A percentile compares a stretch with the other conserved stretches of the same genome.
Conservation (phyloP, 2,329 filamentous ascomycete genomes). For the Tolypocladium tundrense region DNA sequence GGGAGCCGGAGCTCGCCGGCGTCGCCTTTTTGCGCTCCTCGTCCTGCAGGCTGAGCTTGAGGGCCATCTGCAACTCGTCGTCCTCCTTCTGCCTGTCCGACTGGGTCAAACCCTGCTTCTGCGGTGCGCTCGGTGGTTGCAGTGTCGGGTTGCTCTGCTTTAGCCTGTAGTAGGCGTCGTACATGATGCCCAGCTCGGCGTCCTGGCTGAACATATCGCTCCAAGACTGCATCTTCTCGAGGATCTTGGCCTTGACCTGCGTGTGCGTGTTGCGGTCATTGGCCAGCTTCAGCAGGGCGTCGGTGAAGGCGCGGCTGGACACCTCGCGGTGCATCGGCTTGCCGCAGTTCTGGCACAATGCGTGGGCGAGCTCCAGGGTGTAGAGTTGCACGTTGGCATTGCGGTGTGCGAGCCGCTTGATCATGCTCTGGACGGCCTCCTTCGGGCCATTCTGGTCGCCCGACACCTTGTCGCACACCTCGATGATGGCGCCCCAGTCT, state of each 20-base stretch:
- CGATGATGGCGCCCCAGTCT: conserved; percentile 56
- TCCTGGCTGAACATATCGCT: conserved; percentile 86
- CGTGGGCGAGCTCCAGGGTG: conserved; percentile 86
- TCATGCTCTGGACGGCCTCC: conserved; percentile 80
- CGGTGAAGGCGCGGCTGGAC: conserved; percentile 85
- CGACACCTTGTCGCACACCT: conserved; percentile 51
- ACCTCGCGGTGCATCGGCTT: conserved; percentile 79
- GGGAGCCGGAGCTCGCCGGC: conserved; percentile 19
- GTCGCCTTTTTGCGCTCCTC: conserved; percentile 53
- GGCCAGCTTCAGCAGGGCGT: conserved; percentile 81
- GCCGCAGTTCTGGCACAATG: conserved; percentile 86
- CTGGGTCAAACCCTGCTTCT: conserved; percentile 85
- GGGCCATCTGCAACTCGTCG: conserved; percentile 91
- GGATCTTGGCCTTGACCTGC: conserved; percentile 92
- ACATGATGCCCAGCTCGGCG: conserved; percentile 93
- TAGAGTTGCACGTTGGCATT: conserved; percentile 96
- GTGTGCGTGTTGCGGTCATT: conserved; percentile 92
- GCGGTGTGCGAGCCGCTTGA: conserved; percentile 82
- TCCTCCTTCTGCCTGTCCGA: conserved; percentile 90
- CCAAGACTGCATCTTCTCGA: conserved; percentile 96
- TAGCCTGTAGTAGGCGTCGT: conserved; percentile 81
- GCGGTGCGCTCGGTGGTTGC: conserved; percentile 83
- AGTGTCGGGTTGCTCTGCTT: conserved; percentile 80
- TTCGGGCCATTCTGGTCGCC: conserved; percentile 53
- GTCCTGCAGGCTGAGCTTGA: conserved; percentile 87